Conservation (phyloP, 2,329 filamentous ascomycete species). For the Pseudogymnoascus sp. region DNA sequence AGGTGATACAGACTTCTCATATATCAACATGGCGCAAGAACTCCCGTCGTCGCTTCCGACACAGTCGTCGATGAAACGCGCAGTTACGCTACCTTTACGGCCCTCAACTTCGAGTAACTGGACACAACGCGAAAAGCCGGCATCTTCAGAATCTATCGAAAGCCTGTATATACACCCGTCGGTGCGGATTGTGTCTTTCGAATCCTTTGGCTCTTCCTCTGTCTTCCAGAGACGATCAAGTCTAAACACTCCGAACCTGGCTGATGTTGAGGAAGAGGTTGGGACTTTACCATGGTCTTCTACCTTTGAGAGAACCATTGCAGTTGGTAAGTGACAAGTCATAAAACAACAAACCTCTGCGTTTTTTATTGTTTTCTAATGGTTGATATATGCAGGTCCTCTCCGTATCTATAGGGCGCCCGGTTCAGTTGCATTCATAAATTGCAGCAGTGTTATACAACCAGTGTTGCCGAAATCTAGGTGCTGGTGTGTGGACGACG, state of each 20-base stretch:
- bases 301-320: slow-evolving; percentile 71
- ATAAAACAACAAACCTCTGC: not conserved
- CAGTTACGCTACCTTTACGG: slow-evolving; percentile 9
- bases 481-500: slow-evolving; percentile 85
- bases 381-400: slow-evolving; percentile 41
- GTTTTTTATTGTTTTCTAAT: not conserved
- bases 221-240: slow-evolving; percentile 10
- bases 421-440: slow-evolving; percentile 79
- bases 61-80: not conserved
- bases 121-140: not conserved
- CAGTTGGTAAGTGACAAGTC: slow-evolving; percentile 49
- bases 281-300: slow-evolving; percentile 66
- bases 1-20: not conserved
- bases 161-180: slow-evolving; percentile 22
- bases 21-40: not conserved
- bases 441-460: slow-evolving; percentile 72
- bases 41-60: not conserved
- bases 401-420: slow-evolving; percentile 80
- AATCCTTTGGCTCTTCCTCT: not conserved
- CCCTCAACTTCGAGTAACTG: not conserved
- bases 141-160: not conserved
- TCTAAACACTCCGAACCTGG: slow-evolving; percentile 24
- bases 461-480: slow-evolving; percentile 85
- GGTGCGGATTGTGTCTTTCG: slow-evolving; percentile 47
- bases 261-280: slow-evolving; percentile 38